phyloP scores from a whole-genome alignment of 495 filamentous ascomycete species.

The Aspergillus wentii region DNA sequence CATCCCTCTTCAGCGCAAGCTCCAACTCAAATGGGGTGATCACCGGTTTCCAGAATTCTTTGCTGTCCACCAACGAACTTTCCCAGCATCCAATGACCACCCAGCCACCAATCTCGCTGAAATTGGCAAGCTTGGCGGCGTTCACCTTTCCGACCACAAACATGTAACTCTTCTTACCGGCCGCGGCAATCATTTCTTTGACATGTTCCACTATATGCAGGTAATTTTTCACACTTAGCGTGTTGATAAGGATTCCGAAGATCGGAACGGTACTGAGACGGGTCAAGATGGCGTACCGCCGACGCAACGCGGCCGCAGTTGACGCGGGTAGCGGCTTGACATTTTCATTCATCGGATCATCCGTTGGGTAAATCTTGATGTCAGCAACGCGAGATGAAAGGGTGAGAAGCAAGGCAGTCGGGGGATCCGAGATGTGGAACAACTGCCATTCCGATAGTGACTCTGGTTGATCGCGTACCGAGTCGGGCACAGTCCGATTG shows the following conservation, averaged over 20 bases:
- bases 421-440: slow-evolving; percentile 87
- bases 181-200: slow-evolving; percentile 59
- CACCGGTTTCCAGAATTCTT: slow-evolving; percentile 79
- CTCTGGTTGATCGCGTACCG: slow-evolving; percentile 40
- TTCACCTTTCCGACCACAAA: slow-evolving; percentile 97
- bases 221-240: slow-evolving; percentile 86
- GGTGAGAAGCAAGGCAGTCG: slow-evolving; percentile 77
- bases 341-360: slow-evolving; percentile 22
- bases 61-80: slow-evolving; percentile 79
- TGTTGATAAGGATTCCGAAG: slow-evolving; percentile 93
- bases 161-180: slow-evolving; percentile 90
- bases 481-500: slow-evolving; percentile 65
- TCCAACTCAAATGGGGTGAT: slow-evolving; percentile 90
- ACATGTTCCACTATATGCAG: slow-evolving; percentile 71
- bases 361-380: slow-evolving; percentile 75
- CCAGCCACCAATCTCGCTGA: slow-evolving; percentile 91
- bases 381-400: slow-evolving; percentile 75
- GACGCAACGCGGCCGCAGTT: slow-evolving; percentile 60
- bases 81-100: slow-evolving; percentile 99
- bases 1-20: slow-evolving; percentile 65
- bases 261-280: slow-evolving; percentile 75
- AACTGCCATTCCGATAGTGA: slow-evolving; percentile 66
- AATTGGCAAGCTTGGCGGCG: slow-evolving; percentile 93
- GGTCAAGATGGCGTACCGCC: slow-evolving; percentile 82
- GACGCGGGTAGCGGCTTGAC: slow-evolving; percentile 42